Evolutionary conservation across 2,329 filamentous ascomycete genomes (phyloP).

Genomic region (Plenodomus tracheiphilus): DNA sequence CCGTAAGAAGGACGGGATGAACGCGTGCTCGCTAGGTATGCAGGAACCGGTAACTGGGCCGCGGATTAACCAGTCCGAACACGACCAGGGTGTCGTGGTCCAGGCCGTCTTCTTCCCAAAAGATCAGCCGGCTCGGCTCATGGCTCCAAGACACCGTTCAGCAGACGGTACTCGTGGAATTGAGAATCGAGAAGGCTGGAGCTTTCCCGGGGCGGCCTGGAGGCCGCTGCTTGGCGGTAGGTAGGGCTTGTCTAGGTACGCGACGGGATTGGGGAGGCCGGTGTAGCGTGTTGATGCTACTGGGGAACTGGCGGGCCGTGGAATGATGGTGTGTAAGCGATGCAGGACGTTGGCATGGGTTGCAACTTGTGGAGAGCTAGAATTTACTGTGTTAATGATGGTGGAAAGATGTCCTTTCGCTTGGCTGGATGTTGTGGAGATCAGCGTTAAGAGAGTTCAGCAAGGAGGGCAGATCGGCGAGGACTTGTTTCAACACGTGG

Average conservation of each 20-base stretch:
- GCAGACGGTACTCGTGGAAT: background rate
- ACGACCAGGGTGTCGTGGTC: background rate
- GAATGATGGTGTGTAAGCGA: background rate
- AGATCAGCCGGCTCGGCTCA: background rate
- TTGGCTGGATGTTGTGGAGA: background rate
- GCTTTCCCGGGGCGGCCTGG: background rate
- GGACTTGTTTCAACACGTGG: background rate
- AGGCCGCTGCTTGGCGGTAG: background rate
- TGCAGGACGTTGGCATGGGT: background rate
- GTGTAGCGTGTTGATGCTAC: background rate
- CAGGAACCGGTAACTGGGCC: background rate
- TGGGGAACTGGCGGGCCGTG: conserved; percentile 1
- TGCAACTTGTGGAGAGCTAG: background rate
- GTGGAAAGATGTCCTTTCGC: background rate
- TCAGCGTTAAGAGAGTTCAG: background rate
- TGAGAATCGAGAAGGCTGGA: background rate
- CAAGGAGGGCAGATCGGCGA: background rate
- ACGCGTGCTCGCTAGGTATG: background rate
- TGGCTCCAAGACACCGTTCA: background rate
- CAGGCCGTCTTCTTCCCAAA: background rate
- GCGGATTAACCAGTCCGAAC: background rate
- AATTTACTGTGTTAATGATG: too few species aligned
- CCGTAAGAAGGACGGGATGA: background rate
- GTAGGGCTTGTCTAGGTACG: background rate
- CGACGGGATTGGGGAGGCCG: background rate